Evolutionary conservation across 345 rosid genomes (phyloP).

Genomic region (Turnera subulata): DNA sequence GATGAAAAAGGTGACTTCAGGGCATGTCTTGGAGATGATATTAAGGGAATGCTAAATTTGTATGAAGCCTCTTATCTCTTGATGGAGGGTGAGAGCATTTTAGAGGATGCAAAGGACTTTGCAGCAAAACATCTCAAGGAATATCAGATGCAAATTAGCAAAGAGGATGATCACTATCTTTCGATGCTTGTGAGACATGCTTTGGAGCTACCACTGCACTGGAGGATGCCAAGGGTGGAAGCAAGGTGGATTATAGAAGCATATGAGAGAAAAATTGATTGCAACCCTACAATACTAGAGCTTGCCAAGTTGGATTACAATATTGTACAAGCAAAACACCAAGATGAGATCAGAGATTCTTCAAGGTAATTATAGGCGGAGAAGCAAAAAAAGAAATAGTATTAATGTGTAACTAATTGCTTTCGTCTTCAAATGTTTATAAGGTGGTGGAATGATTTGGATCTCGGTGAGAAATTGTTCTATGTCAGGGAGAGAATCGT

Average conservation of each 20-base stretch:
- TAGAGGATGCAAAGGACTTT: conserved; percentile 15
- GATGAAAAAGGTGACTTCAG: conserved; percentile 12
- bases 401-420: too few relatives aligned
- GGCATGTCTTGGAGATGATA: conserved; percentile 5
- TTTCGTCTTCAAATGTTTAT: too few relatives aligned
- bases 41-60: conserved; percentile 11
- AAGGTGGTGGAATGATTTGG: conserved; percentile 41
- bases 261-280: conserved; percentile 9
- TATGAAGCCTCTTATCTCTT: conserved; percentile 19
- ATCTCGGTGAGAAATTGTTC: conserved; percentile 21
- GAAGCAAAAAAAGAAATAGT: too few relatives aligned
- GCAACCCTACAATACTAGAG: conserved; percentile 29
- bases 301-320: conserved; percentile 48
- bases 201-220: conserved; percentile 30
- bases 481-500: conserved; percentile 39
- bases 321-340: conserved; percentile 34
- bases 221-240: conserved; percentile 45
- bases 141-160: background rate
- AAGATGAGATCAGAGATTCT: conserved; percentile 34
- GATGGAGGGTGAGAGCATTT: conserved; percentile 13
- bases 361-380: conserved; percentile 31
- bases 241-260: conserved; percentile 45
- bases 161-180: conserved; percentile 8
- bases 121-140: conserved; percentile 3
- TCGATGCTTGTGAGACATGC: conserved; percentile 28